A percentile compares a stretch with the other conserved stretches of the same genome.
Evolutionary conservation across 2,329 filamentous ascomycete genomes (phyloP).

Genomic region (Helicocarpus griseus): DNA sequence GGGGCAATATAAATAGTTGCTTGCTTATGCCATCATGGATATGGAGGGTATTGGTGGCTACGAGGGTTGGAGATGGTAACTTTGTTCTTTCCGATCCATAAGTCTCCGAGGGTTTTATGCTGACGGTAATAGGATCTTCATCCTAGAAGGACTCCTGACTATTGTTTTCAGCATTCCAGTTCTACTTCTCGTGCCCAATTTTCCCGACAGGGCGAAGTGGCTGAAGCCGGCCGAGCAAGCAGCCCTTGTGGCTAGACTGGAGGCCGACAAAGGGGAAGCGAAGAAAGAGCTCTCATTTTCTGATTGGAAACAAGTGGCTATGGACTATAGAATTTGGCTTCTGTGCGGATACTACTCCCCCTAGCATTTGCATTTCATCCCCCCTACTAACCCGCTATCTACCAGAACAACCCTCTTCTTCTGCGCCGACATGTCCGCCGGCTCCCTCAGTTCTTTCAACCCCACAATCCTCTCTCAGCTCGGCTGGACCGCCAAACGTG

Average conservation of each 20-base stretch:
- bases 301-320: too few relatives aligned
- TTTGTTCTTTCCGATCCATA: too few relatives aligned
- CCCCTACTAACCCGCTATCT: neutral
- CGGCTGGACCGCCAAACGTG: slow-evolving; percentile 44
- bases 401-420: slow-evolving; percentile 41
- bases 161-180: slow-evolving; percentile 44
- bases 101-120: too few relatives aligned
- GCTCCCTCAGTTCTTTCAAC: slow-evolving; percentile 36
- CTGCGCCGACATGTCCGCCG: slow-evolving; percentile 52
- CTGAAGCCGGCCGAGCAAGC: slow-evolving; percentile 42
- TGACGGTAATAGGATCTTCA: too few relatives aligned
- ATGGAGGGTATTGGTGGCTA: slow-evolving; percentile 33
- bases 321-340: too few relatives aligned
- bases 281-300: too few relatives aligned
- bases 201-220: slow-evolving; percentile 37
- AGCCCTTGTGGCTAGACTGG: too few relatives aligned
- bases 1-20: slow-evolving; percentile 19
- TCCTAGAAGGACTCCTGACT: slow-evolving; percentile 41
- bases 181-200: slow-evolving; percentile 35
- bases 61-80: slow-evolving; percentile 35
- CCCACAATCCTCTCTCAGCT: slow-evolving; percentile 39
- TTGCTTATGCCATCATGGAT: slow-evolving; percentile 34
- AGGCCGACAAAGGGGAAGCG: too few relatives aligned
- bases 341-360: slow-evolving; percentile 32
- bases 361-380: slow-evolving; percentile 15